A percentile compares a stretch with the other conserved stretches of the same genome.
Evolutionary conservation across 1,284 basidiomycete species (phyloP).

Genomic region (Dichomitus squalens): DNA sequence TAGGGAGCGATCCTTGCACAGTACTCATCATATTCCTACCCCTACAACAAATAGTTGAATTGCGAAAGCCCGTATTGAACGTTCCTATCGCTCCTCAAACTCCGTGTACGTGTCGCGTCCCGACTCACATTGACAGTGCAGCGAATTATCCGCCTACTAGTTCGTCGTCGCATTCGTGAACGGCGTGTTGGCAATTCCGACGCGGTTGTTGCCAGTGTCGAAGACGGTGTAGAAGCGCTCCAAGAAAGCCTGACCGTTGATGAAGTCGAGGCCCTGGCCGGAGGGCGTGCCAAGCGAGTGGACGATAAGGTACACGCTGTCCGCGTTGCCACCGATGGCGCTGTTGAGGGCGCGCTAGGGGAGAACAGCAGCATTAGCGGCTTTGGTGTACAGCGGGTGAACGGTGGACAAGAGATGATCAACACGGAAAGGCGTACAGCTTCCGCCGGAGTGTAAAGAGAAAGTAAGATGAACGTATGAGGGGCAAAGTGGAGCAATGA

Average conservation of each 20-base stretch:
- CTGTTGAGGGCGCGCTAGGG: slow-evolving; percentile 39
- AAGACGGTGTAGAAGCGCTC: slow-evolving; percentile 70
- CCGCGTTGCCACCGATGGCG: slow-evolving; percentile 41
- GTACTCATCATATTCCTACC: no score
- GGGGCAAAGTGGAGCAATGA: no score
- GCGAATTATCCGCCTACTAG: slow-evolving; percentile 25
- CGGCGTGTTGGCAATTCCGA: slow-evolving; percentile 48
- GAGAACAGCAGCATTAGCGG: background rate
- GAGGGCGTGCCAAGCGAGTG: slow-evolving; percentile 31
- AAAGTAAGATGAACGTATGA: no score
- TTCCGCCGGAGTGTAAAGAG: no score
- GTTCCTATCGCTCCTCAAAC: no score
- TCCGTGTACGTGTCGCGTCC: no score
- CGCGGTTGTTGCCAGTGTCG: slow-evolving; percentile 51
- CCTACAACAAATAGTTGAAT: no score
- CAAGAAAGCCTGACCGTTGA: slow-evolving; percentile 39
- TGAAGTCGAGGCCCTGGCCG: slow-evolving; percentile 41
- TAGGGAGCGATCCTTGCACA: no score
- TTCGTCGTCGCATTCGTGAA: slow-evolving; percentile 62
- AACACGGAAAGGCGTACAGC: no score
- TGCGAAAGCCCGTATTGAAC: no score
- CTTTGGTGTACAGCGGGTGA: no score
- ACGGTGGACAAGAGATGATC: background rate
- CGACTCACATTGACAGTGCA: no score
- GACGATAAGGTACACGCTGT: slow-evolving; percentile 51